phyloP scores from a whole-genome alignment of 2,329 filamentous ascomycete species.

The Capronia epimyces region DNA sequence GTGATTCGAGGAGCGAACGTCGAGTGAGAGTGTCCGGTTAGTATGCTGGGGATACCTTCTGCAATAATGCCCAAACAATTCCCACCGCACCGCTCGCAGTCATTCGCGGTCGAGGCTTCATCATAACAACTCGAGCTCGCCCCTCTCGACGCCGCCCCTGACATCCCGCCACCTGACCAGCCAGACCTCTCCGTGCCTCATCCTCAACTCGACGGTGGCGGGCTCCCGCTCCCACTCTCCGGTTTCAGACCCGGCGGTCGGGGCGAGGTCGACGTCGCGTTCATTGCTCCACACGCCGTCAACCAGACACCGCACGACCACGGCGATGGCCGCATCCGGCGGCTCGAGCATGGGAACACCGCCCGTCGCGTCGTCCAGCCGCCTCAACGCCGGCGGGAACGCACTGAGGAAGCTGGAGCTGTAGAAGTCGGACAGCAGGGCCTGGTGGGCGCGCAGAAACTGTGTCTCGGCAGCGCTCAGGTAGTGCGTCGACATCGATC shows the following conservation, averaged over 20 bases:
- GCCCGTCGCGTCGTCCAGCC: constrained; percentile 77
- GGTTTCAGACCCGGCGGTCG: background rate
- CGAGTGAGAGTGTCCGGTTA: no score
- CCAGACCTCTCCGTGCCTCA: constrained; percentile 58
- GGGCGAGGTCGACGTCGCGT: constrained; percentile 10
- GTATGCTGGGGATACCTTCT: no score
- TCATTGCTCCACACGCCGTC: constrained; percentile 29
- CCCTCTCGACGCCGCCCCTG: constrained; percentile 46
- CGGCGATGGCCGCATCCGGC: constrained; percentile 74
- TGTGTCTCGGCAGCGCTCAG: constrained; percentile 72
- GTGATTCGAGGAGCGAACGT: no score
- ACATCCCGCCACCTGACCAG: constrained; percentile 72
- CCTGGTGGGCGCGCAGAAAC: constrained; percentile 80
- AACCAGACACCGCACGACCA: constrained; percentile 64
- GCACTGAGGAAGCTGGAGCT: constrained; percentile 73
- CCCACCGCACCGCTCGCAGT: no score
- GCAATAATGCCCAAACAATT: no score
- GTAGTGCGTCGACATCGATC: constrained; percentile 27
- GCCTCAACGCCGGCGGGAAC: constrained; percentile 73
- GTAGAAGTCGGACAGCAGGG: constrained; percentile 79
- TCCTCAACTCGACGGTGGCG: constrained; percentile 33
- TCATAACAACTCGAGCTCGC: constrained; percentile 43
- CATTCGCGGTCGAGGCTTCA: no score
- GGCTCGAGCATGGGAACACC: constrained; percentile 88
- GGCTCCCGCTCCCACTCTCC: constrained; percentile 21